A percentile compares a stretch with the other conserved stretches of the same genome.
Evolutionary conservation across 139 green algal genomes (phyloP).

Genomic region (Nannochloris sp.): DNA sequence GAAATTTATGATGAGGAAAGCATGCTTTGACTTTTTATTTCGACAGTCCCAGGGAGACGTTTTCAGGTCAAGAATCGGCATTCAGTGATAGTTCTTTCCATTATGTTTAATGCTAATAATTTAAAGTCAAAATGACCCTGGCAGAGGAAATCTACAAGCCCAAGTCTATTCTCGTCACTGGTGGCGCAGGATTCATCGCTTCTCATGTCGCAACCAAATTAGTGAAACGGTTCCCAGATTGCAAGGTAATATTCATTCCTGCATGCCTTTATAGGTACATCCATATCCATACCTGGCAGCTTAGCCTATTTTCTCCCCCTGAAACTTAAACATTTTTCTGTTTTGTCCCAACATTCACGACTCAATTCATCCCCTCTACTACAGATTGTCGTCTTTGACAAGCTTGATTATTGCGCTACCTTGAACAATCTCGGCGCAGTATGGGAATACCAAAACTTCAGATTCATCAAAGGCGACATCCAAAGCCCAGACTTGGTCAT

Average conservation of each 20-base stretch:
- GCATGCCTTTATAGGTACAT: neutral
- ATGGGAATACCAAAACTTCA: conserved; percentile 70
- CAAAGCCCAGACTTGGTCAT: conserved; percentile 81
- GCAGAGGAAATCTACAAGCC: neutral
- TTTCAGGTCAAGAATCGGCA: no score
- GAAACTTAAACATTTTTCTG: neutral
- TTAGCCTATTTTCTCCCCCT: no score
- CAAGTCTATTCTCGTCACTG: neutral
- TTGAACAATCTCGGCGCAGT: conserved; percentile 70
- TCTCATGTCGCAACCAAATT: neutral
- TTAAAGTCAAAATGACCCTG: neutral
- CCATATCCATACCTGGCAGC: no score
- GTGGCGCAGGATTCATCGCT: neutral
- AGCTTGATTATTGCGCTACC: conserved; percentile 93
- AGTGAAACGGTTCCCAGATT: neutral
- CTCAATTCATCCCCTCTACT: neutral
- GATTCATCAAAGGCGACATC: conserved; percentile 95
- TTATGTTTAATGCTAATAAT: no score
- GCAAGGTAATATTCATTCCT: neutral
- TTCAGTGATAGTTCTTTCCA: no score
- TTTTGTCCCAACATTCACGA: neutral
- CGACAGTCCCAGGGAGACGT: no score
- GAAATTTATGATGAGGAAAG: no score
- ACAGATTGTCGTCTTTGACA: conserved; percentile 89
- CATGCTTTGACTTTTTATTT: no score